Conservation (phyloP, 2,329 filamentous ascomycete species). For the Fonsecaea pugnacius region DNA sequence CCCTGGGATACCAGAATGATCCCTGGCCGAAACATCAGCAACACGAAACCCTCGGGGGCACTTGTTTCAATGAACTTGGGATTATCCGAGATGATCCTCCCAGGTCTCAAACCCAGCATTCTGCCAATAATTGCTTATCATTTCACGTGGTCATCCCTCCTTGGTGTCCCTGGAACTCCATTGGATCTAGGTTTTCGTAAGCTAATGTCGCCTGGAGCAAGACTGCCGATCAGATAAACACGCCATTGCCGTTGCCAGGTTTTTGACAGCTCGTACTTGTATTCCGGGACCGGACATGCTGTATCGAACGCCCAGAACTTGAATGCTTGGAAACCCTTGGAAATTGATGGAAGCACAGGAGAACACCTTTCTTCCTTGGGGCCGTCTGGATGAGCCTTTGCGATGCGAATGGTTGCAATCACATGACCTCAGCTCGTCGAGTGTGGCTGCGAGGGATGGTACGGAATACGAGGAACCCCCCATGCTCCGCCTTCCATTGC, state of each 20-base stretch:
- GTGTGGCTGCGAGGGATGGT: background rate
- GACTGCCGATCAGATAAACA: conserved; percentile 18
- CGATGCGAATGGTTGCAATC: conserved; percentile 1
- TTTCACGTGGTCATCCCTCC: conserved; percentile 26
- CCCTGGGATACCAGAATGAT: background rate
- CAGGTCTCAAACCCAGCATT: background rate
- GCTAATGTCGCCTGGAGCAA: conserved; percentile 13
- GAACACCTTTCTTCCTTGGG: conserved; percentile 1
- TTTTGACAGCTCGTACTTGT: conserved; percentile 6
- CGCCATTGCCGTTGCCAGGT: conserved; percentile 1
- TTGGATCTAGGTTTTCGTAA: conserved; percentile 7
- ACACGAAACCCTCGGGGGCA: conserved; percentile 29
- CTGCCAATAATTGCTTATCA: conserved; percentile 26
- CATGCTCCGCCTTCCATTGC: background rate
- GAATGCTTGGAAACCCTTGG: conserved; percentile 2
- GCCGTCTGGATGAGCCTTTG: background rate
- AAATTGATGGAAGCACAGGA: background rate
- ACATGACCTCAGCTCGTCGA: conserved; percentile 1
- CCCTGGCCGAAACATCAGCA: conserved; percentile 27
- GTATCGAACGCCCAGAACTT: background rate
- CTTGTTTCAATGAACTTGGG: conserved; percentile 13
- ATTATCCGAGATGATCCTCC: conserved; percentile 28
- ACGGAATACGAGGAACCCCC: background rate
- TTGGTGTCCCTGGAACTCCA: background rate
- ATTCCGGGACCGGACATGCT: background rate